phyloP scores from a whole-genome alignment of 1,139 yeast genomes.

The Hansenula lynferdii region DNA sequence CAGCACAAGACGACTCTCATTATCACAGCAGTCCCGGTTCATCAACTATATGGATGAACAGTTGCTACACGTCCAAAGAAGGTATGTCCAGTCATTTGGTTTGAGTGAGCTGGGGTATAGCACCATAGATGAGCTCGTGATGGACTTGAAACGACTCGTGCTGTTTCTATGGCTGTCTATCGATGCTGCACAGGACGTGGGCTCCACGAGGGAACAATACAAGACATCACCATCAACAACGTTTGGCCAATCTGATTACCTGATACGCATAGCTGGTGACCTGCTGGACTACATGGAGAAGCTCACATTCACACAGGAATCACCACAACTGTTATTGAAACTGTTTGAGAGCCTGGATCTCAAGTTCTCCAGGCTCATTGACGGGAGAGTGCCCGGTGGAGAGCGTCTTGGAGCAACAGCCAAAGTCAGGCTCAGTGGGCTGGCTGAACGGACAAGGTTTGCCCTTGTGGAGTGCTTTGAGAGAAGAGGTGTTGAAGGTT shows the following conservation, averaged over 20 bases:
- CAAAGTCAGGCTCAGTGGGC: conserved; percentile 15
- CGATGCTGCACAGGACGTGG: conserved; percentile 7
- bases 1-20: conserved; percentile 10
- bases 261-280: conserved; percentile 19
- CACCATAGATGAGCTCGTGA: conserved; percentile 10
- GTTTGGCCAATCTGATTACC: conserved; percentile 21
- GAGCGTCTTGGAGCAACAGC: conserved; percentile 13
- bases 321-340: conserved; percentile 9
- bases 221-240: conserved; percentile 7
- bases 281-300: conserved; percentile 13
- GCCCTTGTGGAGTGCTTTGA: conserved; percentile 10
- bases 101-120: conserved; percentile 12
- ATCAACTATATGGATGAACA: conserved; percentile 18
- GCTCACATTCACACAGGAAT: conserved; percentile 7
- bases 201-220: conserved; percentile 3
- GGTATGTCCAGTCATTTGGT: conserved; percentile 19
- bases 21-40: conserved; percentile 19
- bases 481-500: conserved; percentile 11
- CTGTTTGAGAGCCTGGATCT: conserved; percentile 13
- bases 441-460: conserved; percentile 18
- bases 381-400: conserved; percentile 15
- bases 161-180: conserved; percentile 21
- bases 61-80: conserved; percentile 16
- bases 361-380: conserved; percentile 15
- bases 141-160: conserved; percentile 12